A percentile compares a stretch with the other conserved stretches of the same genome.
Evolutionary conservation across 2,329 filamentous ascomycete species (phyloP).

Genomic region (Aureobasidium musti): DNA sequence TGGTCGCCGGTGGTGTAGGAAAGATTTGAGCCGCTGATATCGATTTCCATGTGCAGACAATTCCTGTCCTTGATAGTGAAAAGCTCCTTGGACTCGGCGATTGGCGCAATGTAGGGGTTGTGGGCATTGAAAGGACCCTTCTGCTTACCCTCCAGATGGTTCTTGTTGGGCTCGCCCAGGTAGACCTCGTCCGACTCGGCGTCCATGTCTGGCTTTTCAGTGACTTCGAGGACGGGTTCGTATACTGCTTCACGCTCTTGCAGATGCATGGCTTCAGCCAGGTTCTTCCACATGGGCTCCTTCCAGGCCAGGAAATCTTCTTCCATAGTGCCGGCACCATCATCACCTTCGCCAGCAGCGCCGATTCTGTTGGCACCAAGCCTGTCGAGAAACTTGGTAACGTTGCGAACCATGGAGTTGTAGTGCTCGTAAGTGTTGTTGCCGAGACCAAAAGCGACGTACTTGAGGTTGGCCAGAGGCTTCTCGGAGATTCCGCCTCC

Average conservation of each 20-base stretch:
- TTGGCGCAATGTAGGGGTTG: constrained; percentile 84
- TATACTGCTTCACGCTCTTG: constrained; percentile 96
- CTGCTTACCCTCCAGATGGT: constrained; percentile 80
- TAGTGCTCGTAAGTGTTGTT: constrained; percentile 69
- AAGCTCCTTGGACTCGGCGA: constrained; percentile 84
- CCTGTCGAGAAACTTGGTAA: constrained; percentile 77
- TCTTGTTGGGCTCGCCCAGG: constrained; percentile 78
- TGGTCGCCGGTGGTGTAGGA: constrained; percentile 96
- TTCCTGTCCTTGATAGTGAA: constrained; percentile 89
- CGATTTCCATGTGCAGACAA: constrained; percentile 94
- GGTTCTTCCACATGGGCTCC: constrained; percentile 94
- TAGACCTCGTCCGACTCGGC: constrained; percentile 81
- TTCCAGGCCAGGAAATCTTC: constrained; percentile 99
- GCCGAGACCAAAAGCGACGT: constrained; percentile 65
- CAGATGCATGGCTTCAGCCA: constrained; percentile 79
- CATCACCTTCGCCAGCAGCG: constrained; percentile 89
- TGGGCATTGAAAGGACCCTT: constrained; percentile 94
- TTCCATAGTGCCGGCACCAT: constrained; percentile 98
- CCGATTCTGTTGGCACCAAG: constrained; percentile 84
- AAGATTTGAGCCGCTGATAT: constrained; percentile 84
- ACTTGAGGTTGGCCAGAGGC: constrained; percentile 80
- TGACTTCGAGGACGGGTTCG: constrained; percentile 85
- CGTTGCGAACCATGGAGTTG: constrained; percentile 95
- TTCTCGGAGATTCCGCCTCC: constrained; percentile 63
- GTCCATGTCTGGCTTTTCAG: constrained; percentile 66